Conservation (phyloP, 805 yeast genomes). For the Pichia deserticola region DNA sequence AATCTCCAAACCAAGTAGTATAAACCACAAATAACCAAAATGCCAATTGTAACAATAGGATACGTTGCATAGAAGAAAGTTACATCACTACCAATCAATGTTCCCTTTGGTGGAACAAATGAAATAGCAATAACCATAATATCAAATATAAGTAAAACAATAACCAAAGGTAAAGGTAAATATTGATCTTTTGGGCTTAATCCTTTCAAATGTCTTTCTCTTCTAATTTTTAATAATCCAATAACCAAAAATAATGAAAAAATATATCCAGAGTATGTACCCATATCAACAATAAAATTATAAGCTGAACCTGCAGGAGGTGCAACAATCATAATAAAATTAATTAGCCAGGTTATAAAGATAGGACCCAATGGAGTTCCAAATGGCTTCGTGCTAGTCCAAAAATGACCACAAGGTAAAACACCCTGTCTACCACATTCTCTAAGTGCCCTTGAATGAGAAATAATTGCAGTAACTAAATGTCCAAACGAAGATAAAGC, state of each 20-base stretch:
- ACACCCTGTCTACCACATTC: slow-evolving; percentile 78
- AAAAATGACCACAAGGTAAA: slow-evolving; percentile 64
- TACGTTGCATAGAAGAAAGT: slow-evolving; percentile 37
- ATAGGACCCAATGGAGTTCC: slow-evolving; percentile 68
- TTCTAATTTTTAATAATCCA: slow-evolving; percentile 46
- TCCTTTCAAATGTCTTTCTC: slow-evolving; percentile 28
- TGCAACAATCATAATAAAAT: slow-evolving; percentile 65
- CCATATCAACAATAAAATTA: slow-evolving; percentile 70
- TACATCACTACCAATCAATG: slow-evolving; percentile 35
- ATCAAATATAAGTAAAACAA: slow-evolving; percentile 29
- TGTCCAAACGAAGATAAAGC: slow-evolving; percentile 79
- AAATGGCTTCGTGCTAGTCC: slow-evolving; percentile 66
- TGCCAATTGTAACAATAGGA: slow-evolving; percentile 32
- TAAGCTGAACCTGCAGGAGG: slow-evolving; percentile 88
- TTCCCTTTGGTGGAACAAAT: slow-evolving; percentile 36
- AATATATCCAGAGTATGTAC: slow-evolving; percentile 74
- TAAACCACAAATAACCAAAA: slow-evolving; percentile 26
- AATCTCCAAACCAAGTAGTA: slow-evolving; percentile 33
- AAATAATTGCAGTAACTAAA: slow-evolving; percentile 69
- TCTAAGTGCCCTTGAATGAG: slow-evolving; percentile 77
- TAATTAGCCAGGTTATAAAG: slow-evolving; percentile 69
- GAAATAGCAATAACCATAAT: slow-evolving; percentile 35
- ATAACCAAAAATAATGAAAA: slow-evolving; percentile 58
- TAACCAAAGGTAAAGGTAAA: slow-evolving; percentile 29
- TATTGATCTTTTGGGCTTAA: slow-evolving; percentile 29